phyloP scores from a whole-genome alignment of 2,329 filamentous ascomycete species.

The Paracamarosporium sp. region DNA sequence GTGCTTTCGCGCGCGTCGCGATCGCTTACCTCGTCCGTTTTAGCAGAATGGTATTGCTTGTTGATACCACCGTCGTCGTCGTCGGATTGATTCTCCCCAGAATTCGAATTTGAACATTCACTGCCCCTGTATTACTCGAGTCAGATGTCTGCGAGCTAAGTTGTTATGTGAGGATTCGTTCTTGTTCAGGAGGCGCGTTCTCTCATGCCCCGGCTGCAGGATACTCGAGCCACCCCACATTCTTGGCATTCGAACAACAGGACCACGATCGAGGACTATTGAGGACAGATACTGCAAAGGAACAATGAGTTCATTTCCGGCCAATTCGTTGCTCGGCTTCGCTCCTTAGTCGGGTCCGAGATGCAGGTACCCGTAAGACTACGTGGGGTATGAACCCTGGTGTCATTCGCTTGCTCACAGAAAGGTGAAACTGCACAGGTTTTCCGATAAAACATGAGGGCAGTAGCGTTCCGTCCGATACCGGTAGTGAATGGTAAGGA shows the following conservation, averaged over 20 bases:
- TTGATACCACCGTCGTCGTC: neutral
- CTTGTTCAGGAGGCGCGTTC: neutral
- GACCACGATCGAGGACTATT: neutral
- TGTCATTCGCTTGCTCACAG: neutral
- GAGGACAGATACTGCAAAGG: too few relatives aligned
- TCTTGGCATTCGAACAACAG: neutral
- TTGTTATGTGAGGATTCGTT: neutral
- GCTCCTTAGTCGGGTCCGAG: neutral
- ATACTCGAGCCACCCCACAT: neutral
- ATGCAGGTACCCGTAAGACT: constrained; percentile 5
- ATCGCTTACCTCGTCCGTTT: neutral
- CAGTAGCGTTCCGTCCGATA: neutral
- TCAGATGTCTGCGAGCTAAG: neutral
- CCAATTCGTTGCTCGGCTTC: neutral
- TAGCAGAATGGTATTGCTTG: neutral
- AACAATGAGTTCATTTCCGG: neutral
- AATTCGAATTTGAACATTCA: neutral
- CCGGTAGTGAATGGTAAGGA: neutral
- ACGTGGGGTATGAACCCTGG: neutral
- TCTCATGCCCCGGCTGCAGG: neutral
- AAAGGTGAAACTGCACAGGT: neutral
- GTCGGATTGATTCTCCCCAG: neutral
- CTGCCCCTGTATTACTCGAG: neutral
- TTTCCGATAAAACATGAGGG: constrained; percentile 1
- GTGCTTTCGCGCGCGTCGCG: neutral